Evolutionary conservation across 371 early-diverging fungal species (phyloP).

Genomic region (Chytridium lagenaria): DNA sequence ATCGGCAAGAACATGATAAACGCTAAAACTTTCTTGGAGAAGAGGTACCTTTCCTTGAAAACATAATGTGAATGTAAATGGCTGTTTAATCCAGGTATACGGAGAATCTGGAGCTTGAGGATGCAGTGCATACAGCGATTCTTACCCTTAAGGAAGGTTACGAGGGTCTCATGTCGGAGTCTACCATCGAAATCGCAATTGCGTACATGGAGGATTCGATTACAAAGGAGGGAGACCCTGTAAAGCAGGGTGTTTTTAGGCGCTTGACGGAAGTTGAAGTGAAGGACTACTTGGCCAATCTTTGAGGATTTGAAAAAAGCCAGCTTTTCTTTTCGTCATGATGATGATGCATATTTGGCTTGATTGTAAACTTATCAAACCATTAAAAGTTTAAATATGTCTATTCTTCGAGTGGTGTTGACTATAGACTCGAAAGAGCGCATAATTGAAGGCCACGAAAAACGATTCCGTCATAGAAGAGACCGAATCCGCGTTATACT

Average conservation of each 20-base stretch:
- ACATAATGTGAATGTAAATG: background rate
- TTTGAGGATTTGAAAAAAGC: too few relatives aligned
- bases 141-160: conserved; percentile 97
- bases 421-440: too few relatives aligned
- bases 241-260: conserved; percentile 66
- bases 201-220: conserved; percentile 65
- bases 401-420: too few relatives aligned
- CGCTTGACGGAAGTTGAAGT: conserved; percentile 80
- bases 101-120: conserved; percentile 94
- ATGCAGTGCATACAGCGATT: conserved; percentile 97
- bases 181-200: conserved; percentile 94
- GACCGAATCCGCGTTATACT: too few relatives aligned
- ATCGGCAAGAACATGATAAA: conserved; percentile 99
- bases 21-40: conserved; percentile 98
- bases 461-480: background rate
- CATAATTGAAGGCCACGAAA: too few relatives aligned
- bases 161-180: conserved; percentile 94
- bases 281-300: conserved; percentile 95
- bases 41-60: conserved; percentile 65
- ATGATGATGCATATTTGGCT: too few relatives aligned
- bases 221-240: conserved; percentile 64
- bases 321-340: too few relatives aligned
- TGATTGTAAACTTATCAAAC: too few relatives aligned
- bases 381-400: too few relatives aligned
- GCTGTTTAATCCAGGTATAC: conserved; percentile 63